Evolutionary conservation across 129 eudicot species (phyloP).

Genomic region (Tanacetum coccineum): DNA sequence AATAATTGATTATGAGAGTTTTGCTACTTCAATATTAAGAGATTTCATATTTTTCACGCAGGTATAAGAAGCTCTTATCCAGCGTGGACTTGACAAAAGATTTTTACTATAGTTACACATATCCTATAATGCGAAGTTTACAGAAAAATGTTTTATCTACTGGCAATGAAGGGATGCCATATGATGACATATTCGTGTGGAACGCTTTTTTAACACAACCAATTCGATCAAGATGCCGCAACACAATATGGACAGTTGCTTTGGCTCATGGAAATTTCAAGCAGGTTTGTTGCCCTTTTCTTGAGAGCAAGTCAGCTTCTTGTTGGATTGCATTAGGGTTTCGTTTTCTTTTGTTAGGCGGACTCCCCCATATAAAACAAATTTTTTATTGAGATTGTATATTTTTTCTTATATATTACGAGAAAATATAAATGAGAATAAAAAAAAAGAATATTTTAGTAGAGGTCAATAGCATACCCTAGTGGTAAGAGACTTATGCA

Average conservation of each 20-base stretch:
- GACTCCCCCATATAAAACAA: neutral
- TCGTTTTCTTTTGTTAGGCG: constrained; percentile 7
- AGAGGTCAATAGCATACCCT: too few species aligned
- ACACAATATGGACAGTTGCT: constrained; percentile 92
- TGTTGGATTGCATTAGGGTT: constrained; percentile 18
- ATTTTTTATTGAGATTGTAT: too few species aligned
- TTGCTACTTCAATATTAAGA: constrained; percentile 1
- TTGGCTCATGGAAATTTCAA: constrained; percentile 89
- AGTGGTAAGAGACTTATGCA: too few species aligned
- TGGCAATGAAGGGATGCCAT: constrained; percentile 70
- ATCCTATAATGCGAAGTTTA: constrained; percentile 87
- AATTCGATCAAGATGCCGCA: constrained; percentile 73
- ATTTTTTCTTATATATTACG: too few species aligned
- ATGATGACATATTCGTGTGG: constrained; percentile 92
- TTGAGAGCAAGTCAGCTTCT: constrained; percentile 17
- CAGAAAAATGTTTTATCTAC: constrained; percentile 70
- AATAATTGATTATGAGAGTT: constrained; percentile 13
- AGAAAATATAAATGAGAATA: too few species aligned
- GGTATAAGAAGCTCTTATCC: constrained; percentile 97
- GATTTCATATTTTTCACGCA: constrained; percentile 32
- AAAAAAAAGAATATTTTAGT: too few species aligned
- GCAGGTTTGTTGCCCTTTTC: constrained; percentile 49
- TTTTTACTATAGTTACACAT: constrained; percentile 90
- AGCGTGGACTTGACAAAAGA: constrained; percentile 90
- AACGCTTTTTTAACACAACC: constrained; percentile 78